These are phyloP conservation scores for Holtermannia corniformis DNA, from an alignment of 768 basidiomycete genomes.

Conservation along the genomic window DNA sequence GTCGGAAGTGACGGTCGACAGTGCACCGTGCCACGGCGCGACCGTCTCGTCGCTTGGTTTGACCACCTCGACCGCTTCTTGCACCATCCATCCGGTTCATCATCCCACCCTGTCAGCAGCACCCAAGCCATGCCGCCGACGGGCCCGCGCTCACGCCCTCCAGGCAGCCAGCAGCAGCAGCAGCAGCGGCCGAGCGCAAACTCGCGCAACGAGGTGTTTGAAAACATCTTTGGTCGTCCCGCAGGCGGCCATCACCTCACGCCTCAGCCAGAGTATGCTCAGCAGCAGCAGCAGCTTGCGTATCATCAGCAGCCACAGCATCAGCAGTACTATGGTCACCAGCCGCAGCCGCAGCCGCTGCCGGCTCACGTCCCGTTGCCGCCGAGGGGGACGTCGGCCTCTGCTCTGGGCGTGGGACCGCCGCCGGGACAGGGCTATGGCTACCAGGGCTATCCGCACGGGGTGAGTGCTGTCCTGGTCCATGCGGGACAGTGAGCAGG, in stretches of 20 bases:
- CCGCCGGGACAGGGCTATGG: background rate
- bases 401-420: too few species aligned
- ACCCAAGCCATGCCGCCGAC: background rate
- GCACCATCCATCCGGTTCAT: background rate
- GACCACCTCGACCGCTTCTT: background rate
- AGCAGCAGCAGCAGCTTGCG: background rate
- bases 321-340: background rate
- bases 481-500: background rate
- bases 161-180: background rate
- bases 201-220: conserved; percentile 36
- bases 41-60: too few species aligned
- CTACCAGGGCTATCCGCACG: background rate
- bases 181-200: conserved; percentile 11
- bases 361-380: conserved; percentile 11
- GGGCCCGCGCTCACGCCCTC: background rate
- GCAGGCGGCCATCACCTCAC: conserved; percentile 35
- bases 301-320: conserved; percentile 1
- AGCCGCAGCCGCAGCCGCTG: conserved; percentile 2
- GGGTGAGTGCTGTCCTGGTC: background rate
- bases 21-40: too few species aligned
- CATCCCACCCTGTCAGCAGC: background rate
- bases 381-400: background rate
- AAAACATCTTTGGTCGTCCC: conserved; percentile 40
- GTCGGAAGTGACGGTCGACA: too few species aligned
- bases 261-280: conserved; percentile 3